These are phyloP conservation scores for Pyricularia sp. DNA, from an alignment of 2,329 filamentous ascomycete species.

Conservation along the genomic window DNA sequence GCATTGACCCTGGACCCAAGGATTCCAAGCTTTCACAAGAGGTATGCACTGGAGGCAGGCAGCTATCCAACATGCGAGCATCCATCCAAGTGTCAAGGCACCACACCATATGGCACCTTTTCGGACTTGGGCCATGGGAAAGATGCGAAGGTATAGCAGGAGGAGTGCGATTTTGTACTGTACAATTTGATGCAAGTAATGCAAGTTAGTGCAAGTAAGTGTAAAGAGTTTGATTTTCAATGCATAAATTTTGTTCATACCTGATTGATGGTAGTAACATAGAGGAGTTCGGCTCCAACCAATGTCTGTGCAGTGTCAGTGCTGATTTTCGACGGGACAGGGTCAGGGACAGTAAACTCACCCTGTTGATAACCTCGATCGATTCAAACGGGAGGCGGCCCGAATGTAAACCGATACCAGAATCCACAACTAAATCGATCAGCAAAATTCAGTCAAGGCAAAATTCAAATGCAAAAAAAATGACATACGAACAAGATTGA, in stretches of 20 bases:
- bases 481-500: neutral
- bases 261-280: conserved; percentile 3
- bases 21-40: conserved; percentile 21
- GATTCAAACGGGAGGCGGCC: neutral
- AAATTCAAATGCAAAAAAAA: neutral
- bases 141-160: conserved; percentile 15
- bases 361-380: neutral
- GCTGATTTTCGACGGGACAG: neutral
- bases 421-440: neutral
- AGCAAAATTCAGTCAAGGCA: neutral
- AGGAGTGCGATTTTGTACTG: conserved; percentile 8
- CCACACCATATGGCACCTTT: conserved; percentile 8
- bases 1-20: conserved; percentile 20
- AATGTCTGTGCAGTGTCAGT: neutral
- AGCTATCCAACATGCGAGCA: conserved; percentile 11
- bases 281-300: conserved; percentile 8
- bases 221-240: neutral
- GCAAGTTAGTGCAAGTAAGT: neutral
- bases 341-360: neutral
- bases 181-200: neutral
- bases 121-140: conserved; percentile 12
- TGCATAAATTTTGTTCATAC: neutral
- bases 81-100: conserved; percentile 10
- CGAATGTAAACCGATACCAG: neutral
- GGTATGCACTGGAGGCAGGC: conserved; percentile 25